These are phyloP conservation scores for Aspergillus sclerotioniger DNA, from an alignment of 495 filamentous ascomycete genomes.

Conservation along the genomic window DNA sequence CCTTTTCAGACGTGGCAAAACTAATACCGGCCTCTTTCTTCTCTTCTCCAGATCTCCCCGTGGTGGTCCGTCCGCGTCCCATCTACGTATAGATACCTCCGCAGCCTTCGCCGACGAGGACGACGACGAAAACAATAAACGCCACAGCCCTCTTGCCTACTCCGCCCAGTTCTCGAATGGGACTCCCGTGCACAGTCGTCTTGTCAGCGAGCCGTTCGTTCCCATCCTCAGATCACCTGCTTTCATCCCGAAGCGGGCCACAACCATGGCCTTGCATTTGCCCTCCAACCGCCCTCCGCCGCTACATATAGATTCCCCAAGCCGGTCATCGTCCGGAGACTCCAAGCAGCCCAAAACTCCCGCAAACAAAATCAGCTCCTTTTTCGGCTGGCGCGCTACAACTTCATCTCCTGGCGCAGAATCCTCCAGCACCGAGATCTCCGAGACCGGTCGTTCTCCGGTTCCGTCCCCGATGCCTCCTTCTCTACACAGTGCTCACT, in stretches of 20 bases:
- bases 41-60: slow-evolving; percentile 38
- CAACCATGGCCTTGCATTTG: slow-evolving; percentile 47
- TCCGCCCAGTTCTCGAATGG: slow-evolving; percentile 43
- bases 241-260: slow-evolving; percentile 34
- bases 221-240: slow-evolving; percentile 42
- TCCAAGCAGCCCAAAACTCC: slow-evolving; percentile 57
- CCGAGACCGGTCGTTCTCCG: slow-evolving; percentile 59
- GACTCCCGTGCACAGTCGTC: slow-evolving; percentile 42
- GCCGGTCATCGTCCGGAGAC: slow-evolving; percentile 34
- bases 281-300: slow-evolving; percentile 37
- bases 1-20: slow-evolving; percentile 18
- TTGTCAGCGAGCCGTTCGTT: slow-evolving; percentile 50
- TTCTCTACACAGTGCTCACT: slow-evolving; percentile 40
- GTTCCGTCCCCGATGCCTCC: slow-evolving; percentile 57
- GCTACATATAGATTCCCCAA: slow-evolving; percentile 37
- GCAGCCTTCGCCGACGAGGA: slow-evolving; percentile 27
- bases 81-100: slow-evolving; percentile 40
- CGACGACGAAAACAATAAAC: slow-evolving; percentile 30
- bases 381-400: slow-evolving; percentile 66
- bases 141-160: slow-evolving; percentile 32
- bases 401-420: slow-evolving; percentile 55
- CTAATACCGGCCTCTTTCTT: slow-evolving; percentile 31
- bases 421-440: slow-evolving; percentile 63
- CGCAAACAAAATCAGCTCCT: slow-evolving; percentile 60
- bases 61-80: slow-evolving; percentile 29